Evolutionary conservation across 202 grass and related monocot species (phyloP), one percentile per base, ranked within the genome.

Genomic region (Miscanthus sacchariflorus): DNA sequence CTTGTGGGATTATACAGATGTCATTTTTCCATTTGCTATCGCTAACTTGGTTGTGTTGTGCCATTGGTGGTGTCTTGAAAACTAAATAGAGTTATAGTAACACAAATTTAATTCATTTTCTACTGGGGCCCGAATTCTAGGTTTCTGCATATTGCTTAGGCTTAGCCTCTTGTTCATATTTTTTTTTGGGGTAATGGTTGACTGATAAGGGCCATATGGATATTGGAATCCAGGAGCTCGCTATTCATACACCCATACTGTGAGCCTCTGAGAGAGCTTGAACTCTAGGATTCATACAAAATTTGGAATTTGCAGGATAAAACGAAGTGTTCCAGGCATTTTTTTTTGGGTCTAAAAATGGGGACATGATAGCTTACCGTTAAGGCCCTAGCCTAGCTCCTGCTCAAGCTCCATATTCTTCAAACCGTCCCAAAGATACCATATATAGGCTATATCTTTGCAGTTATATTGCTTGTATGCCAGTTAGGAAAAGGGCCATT

Each of bases 131-230:
- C 2, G 30, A 77, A 33, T 33, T 40, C 50, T 58, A 12, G 48
- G 12, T 72, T 2, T 63, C 21, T 63, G n/a, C n/a, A 64, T 90
- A 73, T 69, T 83, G 43, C 38, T 23, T 43, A 69, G 1, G 23
- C 19, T n/a, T 76, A 70, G 56, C 0, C 8, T 61, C 28, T 9
- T 69, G 13, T 69, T 81, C 58, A 11, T 46, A 4, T 44, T 13
- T 15, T 24, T 33, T 12, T 38, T 39, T 10, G 2, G 11, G 18
- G 63, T 0, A 48, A 10, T 83, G 24, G 13, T 72, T 69, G 15
- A 74, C n/a, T 33, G 18, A 24, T 40, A 40, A 54, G 36, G 72
- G 11, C 5, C 4, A 7, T 86, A 38, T 38, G 15, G 5, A 42
- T 17, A 21, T 68, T 74, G 8, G 2, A 83, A 77, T 70, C 23